phyloP scores from a whole-genome alignment of 192 early-diverging fungal species.

The Pilobolus umbonatus region DNA sequence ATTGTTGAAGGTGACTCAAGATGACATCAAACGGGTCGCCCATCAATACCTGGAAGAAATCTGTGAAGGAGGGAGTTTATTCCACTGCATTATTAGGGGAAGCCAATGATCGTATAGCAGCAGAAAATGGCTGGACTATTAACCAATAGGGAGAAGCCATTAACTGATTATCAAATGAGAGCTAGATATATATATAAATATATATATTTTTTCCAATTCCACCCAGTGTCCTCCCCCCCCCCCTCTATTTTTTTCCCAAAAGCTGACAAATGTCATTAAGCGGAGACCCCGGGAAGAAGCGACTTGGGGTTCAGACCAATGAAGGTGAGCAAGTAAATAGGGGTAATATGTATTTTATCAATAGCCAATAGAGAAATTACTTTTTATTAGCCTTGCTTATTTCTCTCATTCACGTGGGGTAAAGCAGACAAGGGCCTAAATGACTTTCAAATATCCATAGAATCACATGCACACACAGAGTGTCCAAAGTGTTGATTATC shows the following conservation, averaged over 20 bases:
- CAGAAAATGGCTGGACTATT: constrained; percentile 17
- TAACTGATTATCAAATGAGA: background rate
- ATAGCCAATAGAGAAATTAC: too few species aligned
- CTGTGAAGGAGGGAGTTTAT: constrained; percentile 18
- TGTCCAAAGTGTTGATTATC: background rate
- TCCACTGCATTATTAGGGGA: constrained; percentile 41
- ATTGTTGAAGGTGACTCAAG: constrained; percentile 62
- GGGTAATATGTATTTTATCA: too few species aligned
- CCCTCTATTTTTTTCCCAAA: constrained; percentile 1
- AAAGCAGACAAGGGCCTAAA: background rate
- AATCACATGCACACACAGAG: constrained; percentile 11
- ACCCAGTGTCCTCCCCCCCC: background rate
- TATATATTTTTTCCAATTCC: background rate
- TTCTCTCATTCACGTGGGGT: constrained; percentile 6
- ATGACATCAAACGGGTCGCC: constrained; percentile 70
- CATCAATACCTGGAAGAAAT: constrained; percentile 7
- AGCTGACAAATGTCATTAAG: constrained; percentile 14
- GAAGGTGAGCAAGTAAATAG: too few species aligned
- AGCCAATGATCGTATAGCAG: constrained; percentile 17
- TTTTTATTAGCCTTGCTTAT: background rate
- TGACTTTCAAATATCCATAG: background rate
- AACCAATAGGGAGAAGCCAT: constrained; percentile 21
- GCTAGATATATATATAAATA: background rate
- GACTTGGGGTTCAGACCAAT: constrained; percentile 7
- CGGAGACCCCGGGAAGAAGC: constrained; percentile 2